Evolutionary conservation across 129 eudicot genomes (phyloP), one percentile per base, ranked within the genome.

Genomic region (Artemisia annua): DNA sequence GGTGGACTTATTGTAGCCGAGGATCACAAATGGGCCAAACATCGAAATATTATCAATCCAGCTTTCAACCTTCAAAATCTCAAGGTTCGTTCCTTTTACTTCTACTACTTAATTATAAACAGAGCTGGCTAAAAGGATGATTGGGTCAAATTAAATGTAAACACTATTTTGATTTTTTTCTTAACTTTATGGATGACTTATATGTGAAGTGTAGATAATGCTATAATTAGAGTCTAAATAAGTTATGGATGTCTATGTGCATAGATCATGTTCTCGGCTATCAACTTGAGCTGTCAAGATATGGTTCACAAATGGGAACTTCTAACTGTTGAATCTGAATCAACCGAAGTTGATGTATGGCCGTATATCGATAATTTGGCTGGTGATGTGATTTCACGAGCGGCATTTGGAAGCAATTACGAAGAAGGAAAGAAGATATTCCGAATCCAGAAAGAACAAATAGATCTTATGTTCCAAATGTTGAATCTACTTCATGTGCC

Each of bases 1-100:
- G 71, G 81, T 1, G 90, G 95, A 4, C 79, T 88, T 43, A 10
- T 75, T 51, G 60, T 65, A 18, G 3, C 79, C 16, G 86, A 85
- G 75, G 86, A 81, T 14, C 79, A 83, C 24, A 83, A 80, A 73
- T 85, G 95, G 95, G 48, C 66, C 63, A 85, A 85, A 66, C 95
- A 85, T 65, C 67, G 86, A 13, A 80, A 78, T 39, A 75, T 85
- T 17, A 73, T 85, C 63, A 71, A 71, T 58, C 86, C 94, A 4
- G 82, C 94, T 61, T 88, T 80, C 28, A 77, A 83, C 70, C 52
- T 82, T 20, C 82, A 80, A 48, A 85, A 77, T 53, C 58, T 85
- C 62, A 85, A 82, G 87, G 82, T 82, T 28, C 0, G 39, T 5
- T 5, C 15, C 44, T 44, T 53, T 28, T 32, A 30, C 12, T 24